Evolutionary conservation across 2,329 filamentous ascomycete genomes (phyloP), one percentile per base, ranked within the genome.

Genomic region (Fusarium sacchari): DNA sequence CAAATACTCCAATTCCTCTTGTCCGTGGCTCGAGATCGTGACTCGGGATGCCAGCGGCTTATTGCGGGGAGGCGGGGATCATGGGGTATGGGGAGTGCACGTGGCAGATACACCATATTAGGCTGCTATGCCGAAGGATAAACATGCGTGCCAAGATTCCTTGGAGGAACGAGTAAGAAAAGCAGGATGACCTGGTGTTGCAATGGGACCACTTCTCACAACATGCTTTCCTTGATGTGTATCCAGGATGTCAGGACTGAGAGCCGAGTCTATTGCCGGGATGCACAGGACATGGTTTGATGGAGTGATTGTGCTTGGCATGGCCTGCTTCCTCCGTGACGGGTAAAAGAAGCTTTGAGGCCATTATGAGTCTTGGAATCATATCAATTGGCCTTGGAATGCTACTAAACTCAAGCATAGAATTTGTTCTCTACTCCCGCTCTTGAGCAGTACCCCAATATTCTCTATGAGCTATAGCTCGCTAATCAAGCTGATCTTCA

Each of bases 211-310:
- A 39, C 34, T 30, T 39, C 26, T n/a, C 9, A 5, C 3, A 5
- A 1, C 1, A n/a, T 40, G 1, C 1, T 14, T 8, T 34, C 5
- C 22, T 6, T 42, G n/a, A 12, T 24, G 22, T n/a, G 9, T 14
- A 10, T n/a, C 28, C 3, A 40, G 26, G 20, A 22, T 20, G 13
- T 26, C 26, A 53, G 11, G 10, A 11, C 0, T 8, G 12, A 26
- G 15, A 32, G 28, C 34, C 36, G 36, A 32, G 8, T 26, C 4
- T 34, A 42, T 55, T 60, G 36, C 57, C 46, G 28, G 26, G 30
- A 24, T 42, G n/a, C 1, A 20, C 3, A n/a, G 28, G 42, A 28
- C 18, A 18, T 56, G 36, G 13, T 10, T 32, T 26, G 6, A 39
- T 18, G 28, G 47, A 22, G 13, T 56, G 28, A 12, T 28, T 32